A percentile compares a stretch with the other conserved stretches of the same genome.
Evolutionary conservation across 257 asterid species (phyloP).

Genomic region (Mentha longifolia): DNA sequence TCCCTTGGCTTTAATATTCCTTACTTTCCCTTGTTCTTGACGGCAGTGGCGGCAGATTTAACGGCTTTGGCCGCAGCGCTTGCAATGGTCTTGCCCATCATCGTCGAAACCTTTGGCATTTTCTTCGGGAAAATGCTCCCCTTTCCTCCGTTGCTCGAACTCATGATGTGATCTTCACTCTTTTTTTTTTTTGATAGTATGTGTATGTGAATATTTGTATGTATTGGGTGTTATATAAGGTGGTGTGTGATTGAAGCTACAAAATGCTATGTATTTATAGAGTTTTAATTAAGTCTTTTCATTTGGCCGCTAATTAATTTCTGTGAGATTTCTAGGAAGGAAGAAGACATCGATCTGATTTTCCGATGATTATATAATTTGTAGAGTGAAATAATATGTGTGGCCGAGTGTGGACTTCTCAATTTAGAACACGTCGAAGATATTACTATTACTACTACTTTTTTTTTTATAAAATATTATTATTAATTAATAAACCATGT

Average conservation of each 20-base stretch:
- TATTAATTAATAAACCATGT: background rate
- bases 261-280: constrained; percentile 6
- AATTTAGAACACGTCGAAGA: too few species aligned
- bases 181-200: too few species aligned
- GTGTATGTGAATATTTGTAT: too few species aligned
- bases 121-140: constrained; percentile 26
- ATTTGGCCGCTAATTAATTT: constrained; percentile 6
- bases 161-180: background rate
- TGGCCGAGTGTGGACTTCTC: background rate
- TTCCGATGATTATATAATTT: background rate
- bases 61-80: background rate
- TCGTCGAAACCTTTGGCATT: constrained; percentile 31
- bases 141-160: constrained; percentile 1
- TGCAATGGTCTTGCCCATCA: constrained; percentile 33
- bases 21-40: constrained; percentile 31
- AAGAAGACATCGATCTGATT: too few species aligned
- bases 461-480: background rate
- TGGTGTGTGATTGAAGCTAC: background rate
- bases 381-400: too few species aligned
- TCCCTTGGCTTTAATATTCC: too few species aligned
- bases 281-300: background rate
- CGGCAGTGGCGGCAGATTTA: constrained; percentile 14
- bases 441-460: background rate
- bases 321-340: constrained; percentile 11
- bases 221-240: background rate